Evolutionary conservation across 2,329 filamentous ascomycete species (phyloP).

Genomic region (Bipolaris gigantea): DNA sequence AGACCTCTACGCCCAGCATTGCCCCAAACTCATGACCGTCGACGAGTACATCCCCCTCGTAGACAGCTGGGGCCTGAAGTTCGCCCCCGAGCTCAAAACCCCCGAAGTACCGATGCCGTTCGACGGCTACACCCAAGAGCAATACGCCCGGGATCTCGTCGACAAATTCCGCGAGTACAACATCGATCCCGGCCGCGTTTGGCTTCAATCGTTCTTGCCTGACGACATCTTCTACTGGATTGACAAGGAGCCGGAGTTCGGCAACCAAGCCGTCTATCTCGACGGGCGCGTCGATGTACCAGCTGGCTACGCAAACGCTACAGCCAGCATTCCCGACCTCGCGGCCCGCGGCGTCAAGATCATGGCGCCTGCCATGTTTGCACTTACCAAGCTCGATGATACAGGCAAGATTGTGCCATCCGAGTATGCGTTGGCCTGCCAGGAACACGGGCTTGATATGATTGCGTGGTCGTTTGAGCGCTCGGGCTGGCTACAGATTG

Average conservation of each 20-base stretch:
- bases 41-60: slow-evolving; percentile 65
- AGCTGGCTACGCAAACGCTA: slow-evolving; percentile 56
- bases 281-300: slow-evolving; percentile 60
- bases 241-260: slow-evolving; percentile 62
- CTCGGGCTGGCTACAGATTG: slow-evolving; percentile 60
- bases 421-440: slow-evolving; percentile 63
- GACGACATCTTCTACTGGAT: slow-evolving; percentile 69
- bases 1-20: slow-evolving; percentile 63
- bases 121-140: slow-evolving; percentile 64
- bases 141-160: slow-evolving; percentile 66
- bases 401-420: slow-evolving; percentile 63
- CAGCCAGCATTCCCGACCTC: slow-evolving; percentile 60
- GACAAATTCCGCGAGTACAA: slow-evolving; percentile 45
- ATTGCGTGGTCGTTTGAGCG: slow-evolving; percentile 71
- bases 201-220: slow-evolving; percentile 67
- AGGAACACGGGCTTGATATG: slow-evolving; percentile 64
- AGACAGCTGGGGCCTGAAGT: slow-evolving; percentile 61
- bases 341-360: slow-evolving; percentile 62
- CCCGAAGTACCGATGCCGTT: slow-evolving; percentile 72
- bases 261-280: slow-evolving; percentile 64
- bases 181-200: slow-evolving; percentile 47
- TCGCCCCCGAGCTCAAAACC: slow-evolving; percentile 58
- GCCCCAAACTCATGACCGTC: slow-evolving; percentile 63
- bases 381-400: slow-evolving; percentile 57
- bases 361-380: slow-evolving; percentile 65